These are phyloP conservation scores for Pistacia vera DNA, from an alignment of 345 rosid genomes.

Conservation along the genomic window DNA sequence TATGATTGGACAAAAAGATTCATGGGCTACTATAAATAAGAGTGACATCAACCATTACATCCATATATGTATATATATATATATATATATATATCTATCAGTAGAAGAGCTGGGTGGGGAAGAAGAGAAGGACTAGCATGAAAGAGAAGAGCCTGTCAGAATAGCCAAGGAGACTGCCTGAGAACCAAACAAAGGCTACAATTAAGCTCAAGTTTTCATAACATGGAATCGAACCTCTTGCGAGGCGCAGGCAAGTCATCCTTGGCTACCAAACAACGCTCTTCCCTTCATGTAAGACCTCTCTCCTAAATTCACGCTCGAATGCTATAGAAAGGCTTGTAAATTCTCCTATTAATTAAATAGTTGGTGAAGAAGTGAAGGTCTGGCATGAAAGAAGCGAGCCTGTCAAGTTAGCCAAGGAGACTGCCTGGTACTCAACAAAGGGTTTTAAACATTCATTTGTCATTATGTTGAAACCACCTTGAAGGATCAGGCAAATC, in stretches of 20 bases:
- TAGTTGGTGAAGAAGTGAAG: not conserved
- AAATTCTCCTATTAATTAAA: not conserved
- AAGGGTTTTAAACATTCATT: too few relatives aligned
- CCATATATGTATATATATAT: too few relatives aligned
- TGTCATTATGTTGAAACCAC: not conserved
- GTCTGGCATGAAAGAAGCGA: not conserved
- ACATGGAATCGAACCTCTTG: too few relatives aligned
- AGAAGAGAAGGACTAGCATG: conserved; percentile 10
- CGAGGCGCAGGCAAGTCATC: too few relatives aligned
- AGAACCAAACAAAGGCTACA: too few relatives aligned
- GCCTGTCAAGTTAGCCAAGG: conserved; percentile 3
- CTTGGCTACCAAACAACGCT: conserved; percentile 22
- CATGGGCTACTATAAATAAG: too few relatives aligned
- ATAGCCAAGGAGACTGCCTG: too few relatives aligned
- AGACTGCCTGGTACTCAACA: not conserved
- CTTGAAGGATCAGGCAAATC: conserved; percentile 6
- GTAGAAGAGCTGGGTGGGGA: not conserved
- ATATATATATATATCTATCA: too few relatives aligned
- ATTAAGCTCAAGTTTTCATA: too few relatives aligned
- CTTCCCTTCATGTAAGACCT: conserved; percentile 37
- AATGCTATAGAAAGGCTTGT: not conserved
- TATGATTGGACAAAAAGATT: too few relatives aligned
- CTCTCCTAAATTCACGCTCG: conserved; percentile 10
- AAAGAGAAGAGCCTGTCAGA: not conserved
- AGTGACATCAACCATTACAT: too few relatives aligned